These are phyloP conservation scores for Mycena pura DNA, from an alignment of 768 basidiomycete genomes.

Conservation along the genomic window DNA sequence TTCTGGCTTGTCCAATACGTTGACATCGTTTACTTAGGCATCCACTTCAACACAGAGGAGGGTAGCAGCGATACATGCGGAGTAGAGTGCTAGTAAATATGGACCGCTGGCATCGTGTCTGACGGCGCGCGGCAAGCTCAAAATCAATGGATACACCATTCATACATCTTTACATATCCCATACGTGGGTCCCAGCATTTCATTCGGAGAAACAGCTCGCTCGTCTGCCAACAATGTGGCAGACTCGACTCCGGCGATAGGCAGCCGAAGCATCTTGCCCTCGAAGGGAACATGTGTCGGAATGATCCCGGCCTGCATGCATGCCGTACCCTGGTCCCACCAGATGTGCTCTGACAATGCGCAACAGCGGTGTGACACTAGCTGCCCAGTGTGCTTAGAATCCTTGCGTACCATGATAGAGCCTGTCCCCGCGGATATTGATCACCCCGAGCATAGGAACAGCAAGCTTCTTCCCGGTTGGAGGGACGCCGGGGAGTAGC, in stretches of 20 bases:
- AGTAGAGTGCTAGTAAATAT: no score
- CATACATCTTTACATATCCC: slow-evolving; percentile 21
- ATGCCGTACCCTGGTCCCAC: slow-evolving; percentile 38
- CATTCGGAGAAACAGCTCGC: slow-evolving; percentile 32
- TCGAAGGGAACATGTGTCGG: slow-evolving; percentile 30
- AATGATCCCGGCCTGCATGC: slow-evolving; percentile 30
- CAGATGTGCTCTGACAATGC: slow-evolving; percentile 39
- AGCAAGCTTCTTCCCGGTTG: slow-evolving; percentile 53
- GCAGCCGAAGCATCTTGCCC: slow-evolving; percentile 32
- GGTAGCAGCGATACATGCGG: no score
- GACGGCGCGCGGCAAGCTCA: no score
- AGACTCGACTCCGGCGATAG: slow-evolving; percentile 33
- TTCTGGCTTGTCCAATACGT: no score
- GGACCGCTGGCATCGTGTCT: no score
- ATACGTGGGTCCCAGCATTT: slow-evolving; percentile 33
- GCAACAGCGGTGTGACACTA: background rate
- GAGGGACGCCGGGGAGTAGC: slow-evolving; percentile 60
- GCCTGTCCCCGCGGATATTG: slow-evolving; percentile 49
- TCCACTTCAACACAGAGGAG: no score
- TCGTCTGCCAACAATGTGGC: slow-evolving; percentile 33
- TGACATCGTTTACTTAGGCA: no score
- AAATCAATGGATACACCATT: background rate
- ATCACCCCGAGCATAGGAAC: slow-evolving; percentile 66
- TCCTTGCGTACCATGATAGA: slow-evolving; percentile 31
- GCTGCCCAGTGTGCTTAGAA: background rate